Evolutionary conservation across 257 asterid species (phyloP), one percentile per base, ranked within the genome.

Genomic region (Euphrasia confusa): DNA sequence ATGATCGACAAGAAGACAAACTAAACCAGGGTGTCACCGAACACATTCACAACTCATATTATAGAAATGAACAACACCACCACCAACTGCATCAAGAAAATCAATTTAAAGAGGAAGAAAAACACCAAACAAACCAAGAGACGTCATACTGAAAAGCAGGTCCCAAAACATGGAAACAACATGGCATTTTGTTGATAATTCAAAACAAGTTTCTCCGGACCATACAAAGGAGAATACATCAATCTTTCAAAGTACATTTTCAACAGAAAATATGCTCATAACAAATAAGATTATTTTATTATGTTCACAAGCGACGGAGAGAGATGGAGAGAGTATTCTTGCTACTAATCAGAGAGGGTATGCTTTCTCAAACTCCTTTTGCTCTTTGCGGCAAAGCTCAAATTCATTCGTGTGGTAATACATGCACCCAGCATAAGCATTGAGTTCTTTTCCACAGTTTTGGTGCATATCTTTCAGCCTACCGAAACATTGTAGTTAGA

Each of bases 381-480:
- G 99, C 81, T 93, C 97, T 76, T 85, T 80, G 70, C 97, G 95
- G 65, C 99, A 93, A 39, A 87, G 55, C 33, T 93, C 99, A 71
- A 89, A 93, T 72, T 93, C 97, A 17, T 93, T 89, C 0, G 97
- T 89, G 82, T 80, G 75, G 84, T 89, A 89, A 79, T 84, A 85
- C 99, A 93, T 81, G 76, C 99, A 89, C 55, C 99, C 95, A 12
- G 88, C 89, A 67, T 87, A 93, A 26, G 95, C 76, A 75, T 93
- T 92, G 81, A 89, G 77, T 77, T 93, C 99, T 68, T 89, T 93
- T 72, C 67, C 70, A 81, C 99, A 93, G 74, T 75, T 87, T 68
- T 83, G 96, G 66, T 89, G 96, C 63, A 89, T 78, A 78, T 89
- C 92, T 76, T 64, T 89, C 79, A 93, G 76, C 81, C 99, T 93